Evolutionary conservation across 1,284 basidiomycete species (phyloP).

Genomic region (Austroboletus niveus): DNA sequence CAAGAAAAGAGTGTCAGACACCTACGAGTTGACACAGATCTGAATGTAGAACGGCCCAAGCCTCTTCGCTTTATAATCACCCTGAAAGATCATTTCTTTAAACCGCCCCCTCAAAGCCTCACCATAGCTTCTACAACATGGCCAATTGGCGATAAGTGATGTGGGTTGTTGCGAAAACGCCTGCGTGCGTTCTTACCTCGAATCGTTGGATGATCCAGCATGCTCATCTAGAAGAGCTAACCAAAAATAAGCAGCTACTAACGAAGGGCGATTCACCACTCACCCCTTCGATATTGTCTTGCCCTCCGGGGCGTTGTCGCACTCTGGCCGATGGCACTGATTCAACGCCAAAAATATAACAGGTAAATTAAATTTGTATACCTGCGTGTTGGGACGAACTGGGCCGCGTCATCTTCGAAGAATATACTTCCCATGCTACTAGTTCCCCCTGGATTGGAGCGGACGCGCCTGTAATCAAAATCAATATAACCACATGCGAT

Average conservation of each 20-base stretch:
- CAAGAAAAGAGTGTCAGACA: no score
- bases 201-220: background rate
- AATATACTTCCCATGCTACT: slow-evolving; percentile 50
- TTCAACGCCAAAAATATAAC: background rate
- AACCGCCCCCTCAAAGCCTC: no score
- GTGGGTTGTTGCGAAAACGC: background rate
- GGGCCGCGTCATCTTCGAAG: slow-evolving; percentile 39
- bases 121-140: no score
- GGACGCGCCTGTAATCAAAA: slow-evolving; percentile 44
- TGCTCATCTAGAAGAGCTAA: slow-evolving; percentile 26
- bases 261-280: slow-evolving; percentile 20
- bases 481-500: background rate
- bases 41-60: no score
- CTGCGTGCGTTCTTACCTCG: background rate
- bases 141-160: background rate
- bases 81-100: no score
- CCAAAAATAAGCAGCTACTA: slow-evolving; percentile 4
- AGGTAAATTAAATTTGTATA: slow-evolving; percentile 23
- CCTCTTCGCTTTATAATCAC: no score
- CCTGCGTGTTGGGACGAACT: slow-evolving; percentile 69
- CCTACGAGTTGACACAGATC: no score
- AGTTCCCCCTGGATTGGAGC: slow-evolving; percentile 50
- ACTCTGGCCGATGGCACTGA: slow-evolving; percentile 38
- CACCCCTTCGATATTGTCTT: slow-evolving; percentile 57
- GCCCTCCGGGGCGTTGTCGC: slow-evolving; percentile 59